Base-by-base conservation (phyloP, 1,139 yeast genomes). In the Pichia sp. region DNA sequence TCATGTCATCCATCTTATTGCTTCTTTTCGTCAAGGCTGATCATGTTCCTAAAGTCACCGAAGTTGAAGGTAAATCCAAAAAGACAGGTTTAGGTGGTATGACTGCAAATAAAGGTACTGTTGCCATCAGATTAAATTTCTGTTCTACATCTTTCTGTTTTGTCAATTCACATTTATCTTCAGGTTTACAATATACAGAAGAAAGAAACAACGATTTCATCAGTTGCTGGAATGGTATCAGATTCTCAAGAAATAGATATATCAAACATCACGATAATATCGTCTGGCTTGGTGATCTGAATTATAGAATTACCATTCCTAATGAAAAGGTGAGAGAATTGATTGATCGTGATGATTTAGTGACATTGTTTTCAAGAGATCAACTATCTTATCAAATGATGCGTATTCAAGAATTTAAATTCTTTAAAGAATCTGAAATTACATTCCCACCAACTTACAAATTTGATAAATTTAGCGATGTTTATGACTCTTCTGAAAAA, bases 1-100 rank as follows among this genome's bases (percentile, higher is more conserved):
- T 87, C 60, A 78, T 94, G 79, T 89, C 96, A 0, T 96, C 99
- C 0, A 70, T 93, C 30, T 77, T 91, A 38, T 67, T 84, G 11
- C 74, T 88, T 46, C 73, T 86, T 46, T 83, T 87, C 61, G 81
- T 82, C 27, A 81, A 78, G 51, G 76, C 79, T 36, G 74, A 79
- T 12, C 70, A 75, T 50, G 69, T 82, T 18, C 65, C 75, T 4
- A 68, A 76, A 50, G 73, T 88, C 15, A 75, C 84, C 27, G 76
- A 79, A 54, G 83, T 88, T 8, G 88, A 83, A 62, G 89, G 96
- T 34, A 75, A 87, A 19, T 77, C 81, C 31, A 93, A 90, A 58
- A 93, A 93, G 59, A 94, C 99, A 0, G 99, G 99, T 0, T 71
- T 93, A 45, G 96, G 96, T 18, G 98, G 98, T 15, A 80, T 89